Conservation (phyloP, 345 rosid genomes). For the Trapa bicornis region DNA sequence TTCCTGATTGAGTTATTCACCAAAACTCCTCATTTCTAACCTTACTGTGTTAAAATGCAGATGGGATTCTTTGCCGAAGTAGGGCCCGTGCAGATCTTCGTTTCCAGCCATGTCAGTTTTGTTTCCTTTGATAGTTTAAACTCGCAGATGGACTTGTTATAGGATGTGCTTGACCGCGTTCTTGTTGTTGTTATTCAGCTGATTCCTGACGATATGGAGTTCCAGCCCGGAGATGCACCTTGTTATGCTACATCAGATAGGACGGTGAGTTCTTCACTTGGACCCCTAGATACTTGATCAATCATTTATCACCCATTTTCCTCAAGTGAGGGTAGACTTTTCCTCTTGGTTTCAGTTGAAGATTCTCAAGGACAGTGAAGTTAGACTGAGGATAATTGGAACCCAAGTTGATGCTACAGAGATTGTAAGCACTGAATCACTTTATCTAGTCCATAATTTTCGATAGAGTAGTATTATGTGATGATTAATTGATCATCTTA, state of each 20-base stretch:
- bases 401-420: constrained; percentile 82
- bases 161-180: neutral
- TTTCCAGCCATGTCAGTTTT: constrained; percentile 73
- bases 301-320: neutral
- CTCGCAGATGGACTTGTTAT: neutral
- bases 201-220: constrained; percentile 96
- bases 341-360: constrained; percentile 44
- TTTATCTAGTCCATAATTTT: neutral
- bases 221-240: constrained; percentile 87
- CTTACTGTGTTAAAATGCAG: constrained; percentile 19
- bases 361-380: constrained; percentile 91
- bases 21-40: neutral
- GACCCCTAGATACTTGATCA: neutral
- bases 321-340: neutral
- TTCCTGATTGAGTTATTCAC: neutral
- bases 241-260: constrained; percentile 85
- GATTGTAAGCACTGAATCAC: constrained; percentile 32
- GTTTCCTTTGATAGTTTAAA: neutral
- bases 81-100: constrained; percentile 95
- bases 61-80: constrained; percentile 97
- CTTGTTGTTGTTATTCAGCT: constrained; percentile 25
- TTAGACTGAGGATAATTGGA: constrained; percentile 19
- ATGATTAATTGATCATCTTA: neutral
- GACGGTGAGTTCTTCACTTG: constrained; percentile 29
- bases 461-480: neutral